Evolutionary conservation across 345 rosid genomes (phyloP).

Genomic region (Syzygium aqueum): DNA sequence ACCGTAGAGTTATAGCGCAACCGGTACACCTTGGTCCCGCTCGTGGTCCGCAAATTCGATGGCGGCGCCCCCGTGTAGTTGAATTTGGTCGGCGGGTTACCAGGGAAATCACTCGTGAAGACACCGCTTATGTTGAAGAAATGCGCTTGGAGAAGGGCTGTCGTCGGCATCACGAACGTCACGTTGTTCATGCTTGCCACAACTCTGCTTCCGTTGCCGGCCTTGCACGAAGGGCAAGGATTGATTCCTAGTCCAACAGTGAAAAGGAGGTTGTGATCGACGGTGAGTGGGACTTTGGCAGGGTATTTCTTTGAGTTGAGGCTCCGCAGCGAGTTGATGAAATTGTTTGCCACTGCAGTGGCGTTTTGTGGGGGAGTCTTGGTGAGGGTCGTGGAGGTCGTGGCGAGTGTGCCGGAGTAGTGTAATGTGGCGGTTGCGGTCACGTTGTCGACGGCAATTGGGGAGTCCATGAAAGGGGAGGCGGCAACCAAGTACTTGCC

Average conservation of each 20-base stretch:
- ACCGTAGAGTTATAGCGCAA: slow-evolving; percentile 66
- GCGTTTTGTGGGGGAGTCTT: slow-evolving; percentile 71
- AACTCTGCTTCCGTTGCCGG: slow-evolving; percentile 62
- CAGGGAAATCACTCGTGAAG: slow-evolving; percentile 84
- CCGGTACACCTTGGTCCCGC: slow-evolving; percentile 58
- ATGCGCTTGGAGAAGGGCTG: slow-evolving; percentile 74
- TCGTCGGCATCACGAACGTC: slow-evolving; percentile 76
- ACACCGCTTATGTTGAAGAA: slow-evolving; percentile 70
- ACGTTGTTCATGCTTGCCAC: slow-evolving; percentile 84
- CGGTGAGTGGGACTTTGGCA: slow-evolving; percentile 56
- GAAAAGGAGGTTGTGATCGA: slow-evolving; percentile 69
- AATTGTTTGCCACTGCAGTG: slow-evolving; percentile 55
- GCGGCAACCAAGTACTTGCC: background rate
- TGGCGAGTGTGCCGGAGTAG: slow-evolving; percentile 65
- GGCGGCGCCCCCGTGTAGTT: slow-evolving; percentile 63
- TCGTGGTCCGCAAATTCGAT: slow-evolving; percentile 41
- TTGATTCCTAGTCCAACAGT: slow-evolving; percentile 75
- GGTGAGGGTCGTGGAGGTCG: slow-evolving; percentile 40
- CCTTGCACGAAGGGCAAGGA: slow-evolving; percentile 72
- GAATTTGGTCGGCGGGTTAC: slow-evolving; percentile 46
- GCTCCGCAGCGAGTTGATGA: slow-evolving; percentile 48
- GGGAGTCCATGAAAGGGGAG: slow-evolving; percentile 57
- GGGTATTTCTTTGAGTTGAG: slow-evolving; percentile 76
- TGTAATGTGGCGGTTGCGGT: slow-evolving; percentile 85
- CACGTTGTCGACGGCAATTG: slow-evolving; percentile 61